Evolutionary conservation across 495 filamentous ascomycete species (phyloP), one percentile per base, ranked within the genome.

Genomic region (Cairneyella variabilis): DNA sequence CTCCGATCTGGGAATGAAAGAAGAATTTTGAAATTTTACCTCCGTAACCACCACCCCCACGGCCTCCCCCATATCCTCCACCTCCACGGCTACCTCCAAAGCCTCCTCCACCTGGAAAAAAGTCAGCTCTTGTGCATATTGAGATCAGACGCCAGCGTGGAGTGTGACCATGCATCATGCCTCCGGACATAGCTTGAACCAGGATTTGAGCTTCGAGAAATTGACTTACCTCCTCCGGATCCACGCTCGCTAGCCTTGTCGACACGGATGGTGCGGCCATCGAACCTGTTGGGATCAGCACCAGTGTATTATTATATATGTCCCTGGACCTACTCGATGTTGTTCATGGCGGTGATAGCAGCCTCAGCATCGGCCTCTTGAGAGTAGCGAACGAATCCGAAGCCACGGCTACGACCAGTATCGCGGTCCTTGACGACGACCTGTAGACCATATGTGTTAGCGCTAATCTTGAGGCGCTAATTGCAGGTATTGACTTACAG

Each of bases 341-440:
- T 91, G 75, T 97, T 96, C 93, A 97, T 96, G 27, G 68, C 73
- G 3, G 68, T 61, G 66, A 95, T 93, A 26, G 93, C 93, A 39
- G 74, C 71, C 52, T 93, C 83, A 28, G 95, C 93, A 59, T 96
- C 89, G n/a, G 78, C 66, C 17, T 96, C 90, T 51, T 77, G 82
- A 36, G 78, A 68, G 71, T 90, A 99, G 57, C 90, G 85, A 41
- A 99, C 91, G 68, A 99, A 99, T 21, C 93, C 93, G 66, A 97
- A 99, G 32, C 93, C 93, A 68, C 93, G 90, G 75, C 90, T 96
- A 66, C 95, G 90, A 53, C 88, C 83, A 57, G 93, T 97, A 65
- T 97, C 91, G 59, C 90, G 91, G 68, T 99, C 93, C 75, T 96
- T 97, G 62, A 97, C 90, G 52, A 99, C 92, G 57, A 96, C 85